phyloP scores from a whole-genome alignment of 2,329 filamentous ascomycete species.

The Chalaropsis ovoidea region DNA sequence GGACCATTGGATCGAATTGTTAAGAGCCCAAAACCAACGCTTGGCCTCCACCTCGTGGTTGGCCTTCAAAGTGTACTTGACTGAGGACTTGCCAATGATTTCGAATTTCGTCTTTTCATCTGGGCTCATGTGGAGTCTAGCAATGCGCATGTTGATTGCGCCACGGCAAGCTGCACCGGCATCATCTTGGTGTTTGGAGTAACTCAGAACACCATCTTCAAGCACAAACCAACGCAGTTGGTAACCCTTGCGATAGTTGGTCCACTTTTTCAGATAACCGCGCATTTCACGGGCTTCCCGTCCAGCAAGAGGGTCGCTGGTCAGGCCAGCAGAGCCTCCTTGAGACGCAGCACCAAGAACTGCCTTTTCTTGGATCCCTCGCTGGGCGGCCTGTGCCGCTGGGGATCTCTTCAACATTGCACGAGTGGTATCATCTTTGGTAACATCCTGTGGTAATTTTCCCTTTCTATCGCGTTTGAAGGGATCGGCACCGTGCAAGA shows the following conservation, averaged over 20 bases:
- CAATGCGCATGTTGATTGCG: conserved; percentile 98
- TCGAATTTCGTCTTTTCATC: conserved; percentile 98
- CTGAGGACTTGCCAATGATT: conserved; percentile 93
- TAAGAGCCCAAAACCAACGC: conserved; percentile 96
- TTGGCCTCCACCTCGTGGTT: conserved; percentile 98
- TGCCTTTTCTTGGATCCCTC: conserved; percentile 93
- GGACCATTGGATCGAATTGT: conserved; percentile 96
- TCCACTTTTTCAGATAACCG: conserved; percentile 98
- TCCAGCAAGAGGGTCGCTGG: conserved; percentile 55
- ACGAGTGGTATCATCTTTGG: conserved; percentile 82
- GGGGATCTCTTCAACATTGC: conserved; percentile 89
- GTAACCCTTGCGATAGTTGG: conserved; percentile 94
- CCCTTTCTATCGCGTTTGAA: conserved; percentile 92
- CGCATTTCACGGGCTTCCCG: conserved; percentile 95
- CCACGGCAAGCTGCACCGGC: conserved; percentile 91
- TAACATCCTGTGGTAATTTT: conserved; percentile 90
- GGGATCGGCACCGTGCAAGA: conserved; percentile 90
- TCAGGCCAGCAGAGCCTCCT: conserved; percentile 41
- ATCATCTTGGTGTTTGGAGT: conserved; percentile 98
- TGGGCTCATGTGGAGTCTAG: conserved; percentile 85
- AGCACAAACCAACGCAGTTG: conserved; percentile 96
- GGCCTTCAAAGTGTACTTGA: conserved; percentile 95
- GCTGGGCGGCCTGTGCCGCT: conserved; percentile 84
- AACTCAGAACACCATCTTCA: conserved; percentile 92
- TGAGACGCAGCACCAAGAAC: conserved; percentile 64